phyloP scores from a whole-genome alignment of 176 grass and related monocot species.

The Leersia perrieri region DNA sequence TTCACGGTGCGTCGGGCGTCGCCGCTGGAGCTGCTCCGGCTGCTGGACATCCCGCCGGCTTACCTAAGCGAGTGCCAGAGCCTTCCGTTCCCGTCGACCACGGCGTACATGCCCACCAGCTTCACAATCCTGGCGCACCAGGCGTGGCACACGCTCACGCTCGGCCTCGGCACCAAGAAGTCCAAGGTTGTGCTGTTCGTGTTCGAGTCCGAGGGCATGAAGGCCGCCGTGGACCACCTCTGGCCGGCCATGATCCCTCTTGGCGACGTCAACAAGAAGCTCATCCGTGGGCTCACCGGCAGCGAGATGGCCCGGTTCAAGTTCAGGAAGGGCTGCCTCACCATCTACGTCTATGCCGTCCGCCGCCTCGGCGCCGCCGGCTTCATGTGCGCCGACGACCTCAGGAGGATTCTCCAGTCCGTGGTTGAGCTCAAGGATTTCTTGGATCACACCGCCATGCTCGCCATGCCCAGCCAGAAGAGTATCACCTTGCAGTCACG shows the following conservation, averaged over 20 bases:
- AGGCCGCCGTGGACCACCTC: conserved; percentile 71
- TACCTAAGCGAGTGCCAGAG: conserved; percentile 78
- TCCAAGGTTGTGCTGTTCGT: conserved; percentile 91
- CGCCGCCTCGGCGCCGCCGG: conserved; percentile 76
- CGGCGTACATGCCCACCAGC: conserved; percentile 82
- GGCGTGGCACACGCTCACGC: conserved; percentile 95
- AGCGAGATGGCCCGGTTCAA: conserved; percentile 97
- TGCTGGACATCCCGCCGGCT: conserved; percentile 92
- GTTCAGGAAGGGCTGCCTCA: conserved; percentile 95
- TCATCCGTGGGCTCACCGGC: conserved; percentile 83
- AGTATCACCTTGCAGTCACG: conserved; percentile 81
- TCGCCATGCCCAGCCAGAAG: conserved; percentile 84
- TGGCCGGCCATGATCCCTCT: conserved; percentile 86
- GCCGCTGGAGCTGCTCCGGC: conserved; percentile 86
- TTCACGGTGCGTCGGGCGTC: conserved; percentile 92
- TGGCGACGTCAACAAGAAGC: conserved; percentile 91
- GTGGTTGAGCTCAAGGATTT: conserved; percentile 89
- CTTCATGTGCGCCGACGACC: conserved; percentile 80
- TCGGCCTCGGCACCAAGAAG: conserved; percentile 95
- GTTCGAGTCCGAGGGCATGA: conserved; percentile 93
- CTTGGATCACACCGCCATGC: conserved; percentile 94
- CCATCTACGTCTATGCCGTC: conserved; percentile 95
- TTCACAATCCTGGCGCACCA: conserved; percentile 99
- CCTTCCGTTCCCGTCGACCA: conserved; percentile 92
- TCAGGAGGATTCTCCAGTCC: conserved; percentile 60